phyloP scores from a whole-genome alignment of 495 filamentous ascomycete species.

The Neurospora africana region DNA sequence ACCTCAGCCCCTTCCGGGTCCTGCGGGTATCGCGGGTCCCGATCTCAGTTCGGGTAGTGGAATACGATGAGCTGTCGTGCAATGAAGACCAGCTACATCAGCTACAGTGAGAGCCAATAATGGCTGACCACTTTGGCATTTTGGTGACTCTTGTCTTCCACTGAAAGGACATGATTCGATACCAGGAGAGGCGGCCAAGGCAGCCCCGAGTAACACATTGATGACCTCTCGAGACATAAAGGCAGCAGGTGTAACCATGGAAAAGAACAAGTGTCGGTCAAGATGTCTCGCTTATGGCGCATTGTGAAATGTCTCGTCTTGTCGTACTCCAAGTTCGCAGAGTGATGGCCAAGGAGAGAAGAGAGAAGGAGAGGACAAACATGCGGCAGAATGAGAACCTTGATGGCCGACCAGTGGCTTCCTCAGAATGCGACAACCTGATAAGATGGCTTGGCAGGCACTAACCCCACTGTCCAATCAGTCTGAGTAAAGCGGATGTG shows the following conservation, averaged over 20 bases:
- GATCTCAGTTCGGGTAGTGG: not conserved
- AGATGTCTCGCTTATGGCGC: not conserved
- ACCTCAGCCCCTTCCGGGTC: not conserved
- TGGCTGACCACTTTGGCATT: not conserved
- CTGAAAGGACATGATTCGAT: not conserved
- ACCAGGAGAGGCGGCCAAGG: not conserved
- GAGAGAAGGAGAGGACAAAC: not conserved
- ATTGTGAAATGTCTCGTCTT: not conserved
- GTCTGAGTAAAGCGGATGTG: not conserved
- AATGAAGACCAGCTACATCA: not conserved
- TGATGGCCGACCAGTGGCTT: slow-evolving; percentile 7
- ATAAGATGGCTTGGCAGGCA: slow-evolving; percentile 3
- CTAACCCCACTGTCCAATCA: not conserved
- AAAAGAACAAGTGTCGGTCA: not conserved
- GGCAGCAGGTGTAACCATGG: not conserved
- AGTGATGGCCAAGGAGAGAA: not conserved
- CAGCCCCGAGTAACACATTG: not conserved
- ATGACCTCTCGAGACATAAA: not conserved
- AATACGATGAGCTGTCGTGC: not conserved
- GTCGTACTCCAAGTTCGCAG: not conserved
- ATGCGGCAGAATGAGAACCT: slow-evolving; percentile 5
- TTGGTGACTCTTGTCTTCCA: not conserved
- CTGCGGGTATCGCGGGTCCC: not conserved
- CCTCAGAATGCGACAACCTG: slow-evolving; percentile 9
- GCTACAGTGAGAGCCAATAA: not conserved